Evolutionary conservation across 345 rosid genomes (phyloP).

Genomic region (Hevea brasiliensis): DNA sequence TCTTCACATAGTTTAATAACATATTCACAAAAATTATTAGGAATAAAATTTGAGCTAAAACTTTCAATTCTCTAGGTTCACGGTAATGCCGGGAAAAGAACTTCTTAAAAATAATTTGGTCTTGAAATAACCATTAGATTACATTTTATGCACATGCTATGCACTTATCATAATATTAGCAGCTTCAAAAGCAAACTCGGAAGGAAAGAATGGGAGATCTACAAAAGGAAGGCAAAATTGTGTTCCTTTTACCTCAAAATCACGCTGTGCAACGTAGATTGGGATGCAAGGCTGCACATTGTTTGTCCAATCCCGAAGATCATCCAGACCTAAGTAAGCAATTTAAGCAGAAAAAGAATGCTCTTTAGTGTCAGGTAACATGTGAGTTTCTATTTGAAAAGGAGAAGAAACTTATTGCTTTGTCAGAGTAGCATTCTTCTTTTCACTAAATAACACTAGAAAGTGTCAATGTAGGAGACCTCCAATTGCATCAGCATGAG

Average conservation of each 20-base stretch:
- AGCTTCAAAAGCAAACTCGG: not conserved
- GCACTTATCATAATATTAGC: not conserved
- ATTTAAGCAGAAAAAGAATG: conserved; percentile 9
- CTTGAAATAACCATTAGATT: not conserved
- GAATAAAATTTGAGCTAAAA: not conserved
- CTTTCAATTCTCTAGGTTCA: not conserved
- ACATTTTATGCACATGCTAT: not conserved
- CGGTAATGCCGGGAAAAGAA: not conserved
- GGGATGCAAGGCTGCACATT: conserved; percentile 79
- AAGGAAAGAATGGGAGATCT: not conserved
- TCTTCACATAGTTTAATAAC: not conserved
- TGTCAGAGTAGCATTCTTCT: conserved; percentile 7
- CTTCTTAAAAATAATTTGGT: not conserved
- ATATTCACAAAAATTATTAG: not conserved
- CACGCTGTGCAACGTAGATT: conserved; percentile 75
- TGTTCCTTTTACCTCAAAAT: conserved; percentile 58
- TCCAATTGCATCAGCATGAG: conserved; percentile 99
- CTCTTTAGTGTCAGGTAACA: conserved; percentile 17
- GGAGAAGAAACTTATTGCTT: conserved; percentile 17
- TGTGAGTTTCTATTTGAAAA: conserved; percentile 2
- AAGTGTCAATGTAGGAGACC: conserved; percentile 73
- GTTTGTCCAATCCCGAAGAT: conserved; percentile 98
- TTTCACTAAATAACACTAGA: conserved; percentile 23
- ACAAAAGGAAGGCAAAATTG: not conserved
- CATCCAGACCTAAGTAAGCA: conserved; percentile 70